Conservation (phyloP, 176 grass and related monocot genomes). For the Neostapfia colusana region DNA sequence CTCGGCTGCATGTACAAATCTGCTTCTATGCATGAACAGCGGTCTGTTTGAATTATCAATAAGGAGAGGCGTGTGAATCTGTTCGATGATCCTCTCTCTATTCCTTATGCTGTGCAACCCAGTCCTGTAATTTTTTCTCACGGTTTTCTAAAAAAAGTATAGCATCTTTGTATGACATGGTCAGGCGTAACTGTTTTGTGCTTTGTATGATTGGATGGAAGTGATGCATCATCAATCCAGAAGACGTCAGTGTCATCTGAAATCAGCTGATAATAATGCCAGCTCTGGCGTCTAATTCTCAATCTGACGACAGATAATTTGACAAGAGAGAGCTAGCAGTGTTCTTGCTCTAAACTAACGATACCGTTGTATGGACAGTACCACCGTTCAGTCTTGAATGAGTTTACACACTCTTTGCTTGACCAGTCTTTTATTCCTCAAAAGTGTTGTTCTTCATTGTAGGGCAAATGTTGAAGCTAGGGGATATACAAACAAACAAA, state of each 20-base stretch:
- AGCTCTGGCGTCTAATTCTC: background rate
- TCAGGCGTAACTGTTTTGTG: background rate
- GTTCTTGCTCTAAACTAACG: background rate
- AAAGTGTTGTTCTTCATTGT: background rate
- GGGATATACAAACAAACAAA: background rate
- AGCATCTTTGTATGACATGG: background rate
- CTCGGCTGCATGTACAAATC: background rate
- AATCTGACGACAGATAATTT: background rate
- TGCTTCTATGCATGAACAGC: background rate
- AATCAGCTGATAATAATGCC: background rate
- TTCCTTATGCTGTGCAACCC: background rate
- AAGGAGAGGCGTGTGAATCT: background rate
- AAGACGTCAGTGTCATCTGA: slow-evolving; percentile 1
- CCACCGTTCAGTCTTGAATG: background rate
- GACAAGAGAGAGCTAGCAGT: background rate
- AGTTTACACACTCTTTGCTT: slow-evolving; percentile 15
- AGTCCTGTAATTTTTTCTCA: background rate
- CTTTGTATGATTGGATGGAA: slow-evolving; percentile 25
- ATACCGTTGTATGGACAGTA: background rate
- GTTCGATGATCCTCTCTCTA: background rate
- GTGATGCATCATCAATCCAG: background rate
- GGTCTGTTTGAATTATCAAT: background rate
- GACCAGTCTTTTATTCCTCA: background rate
- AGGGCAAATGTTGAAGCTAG: background rate
- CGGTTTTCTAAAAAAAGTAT: background rate